These are phyloP conservation scores for Pseudogymnoascus sp. DNA, from an alignment of 2,329 filamentous ascomycete genomes.

Conservation along the genomic window DNA sequence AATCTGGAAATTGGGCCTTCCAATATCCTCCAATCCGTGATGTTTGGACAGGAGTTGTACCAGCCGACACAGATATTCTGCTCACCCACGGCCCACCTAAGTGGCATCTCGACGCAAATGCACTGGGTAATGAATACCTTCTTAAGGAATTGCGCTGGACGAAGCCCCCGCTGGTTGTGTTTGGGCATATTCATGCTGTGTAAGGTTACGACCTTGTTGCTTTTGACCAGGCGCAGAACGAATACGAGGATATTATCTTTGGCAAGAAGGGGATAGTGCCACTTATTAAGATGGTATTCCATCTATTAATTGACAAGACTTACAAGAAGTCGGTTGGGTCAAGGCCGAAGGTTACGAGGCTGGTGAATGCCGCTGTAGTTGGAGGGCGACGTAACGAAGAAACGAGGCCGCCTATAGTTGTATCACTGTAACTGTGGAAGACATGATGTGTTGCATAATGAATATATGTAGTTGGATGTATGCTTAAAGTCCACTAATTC, in stretches of 20 bases:
- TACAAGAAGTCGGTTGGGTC: background rate
- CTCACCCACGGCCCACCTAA: conserved; percentile 61
- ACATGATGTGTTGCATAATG: background rate
- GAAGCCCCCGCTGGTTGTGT: conserved; percentile 55
- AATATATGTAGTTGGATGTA: background rate
- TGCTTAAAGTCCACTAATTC: background rate
- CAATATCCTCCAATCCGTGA: conserved; percentile 37
- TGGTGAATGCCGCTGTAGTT: background rate
- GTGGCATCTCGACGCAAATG: conserved; percentile 41
- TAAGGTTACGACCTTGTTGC: conserved; percentile 52
- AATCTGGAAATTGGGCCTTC: background rate
- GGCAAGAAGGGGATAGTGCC: background rate
- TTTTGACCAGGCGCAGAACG: conserved; percentile 43
- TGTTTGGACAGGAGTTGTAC: conserved; percentile 51
- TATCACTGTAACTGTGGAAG: background rate
- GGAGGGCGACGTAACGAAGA: background rate
- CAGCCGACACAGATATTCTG: conserved; percentile 53
- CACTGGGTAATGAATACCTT: conserved; percentile 52
- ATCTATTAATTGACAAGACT: background rate
- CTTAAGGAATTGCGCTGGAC: conserved; percentile 53
- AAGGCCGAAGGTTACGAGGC: background rate
- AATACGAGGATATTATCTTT: background rate
- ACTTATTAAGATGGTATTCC: background rate
- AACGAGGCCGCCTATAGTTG: background rate
- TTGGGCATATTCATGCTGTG: conserved; percentile 60